phyloP scores from a whole-genome alignment of 2,329 filamentous ascomycete species.

The Neofusicoccum sp. region DNA sequence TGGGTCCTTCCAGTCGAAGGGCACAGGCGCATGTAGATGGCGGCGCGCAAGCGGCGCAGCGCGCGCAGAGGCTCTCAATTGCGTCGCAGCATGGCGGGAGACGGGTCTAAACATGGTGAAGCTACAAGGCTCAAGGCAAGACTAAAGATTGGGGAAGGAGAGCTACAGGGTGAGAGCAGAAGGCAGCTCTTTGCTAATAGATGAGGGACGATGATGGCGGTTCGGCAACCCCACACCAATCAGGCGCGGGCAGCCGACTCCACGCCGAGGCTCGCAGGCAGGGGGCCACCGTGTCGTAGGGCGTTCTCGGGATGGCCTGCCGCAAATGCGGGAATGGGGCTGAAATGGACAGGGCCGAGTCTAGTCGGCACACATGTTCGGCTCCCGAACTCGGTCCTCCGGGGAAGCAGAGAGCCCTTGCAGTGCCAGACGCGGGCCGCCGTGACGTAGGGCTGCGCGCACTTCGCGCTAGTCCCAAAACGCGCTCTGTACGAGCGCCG shows the following conservation, averaged over 20 bases:
- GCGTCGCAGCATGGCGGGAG: conserved; percentile 43
- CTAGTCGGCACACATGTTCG: background rate
- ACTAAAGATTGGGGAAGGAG: background rate
- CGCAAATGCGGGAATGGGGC: background rate
- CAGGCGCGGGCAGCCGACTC: conserved; percentile 10
- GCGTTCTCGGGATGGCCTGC: background rate
- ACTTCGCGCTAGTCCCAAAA: conserved; percentile 14
- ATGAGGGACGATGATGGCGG: conserved; percentile 6
- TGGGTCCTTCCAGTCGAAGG: conserved; percentile 92
- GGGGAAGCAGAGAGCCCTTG: background rate
- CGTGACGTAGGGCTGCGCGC: conserved; percentile 11
- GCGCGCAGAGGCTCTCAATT: conserved; percentile 36
- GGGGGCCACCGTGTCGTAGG: conserved; percentile 4
- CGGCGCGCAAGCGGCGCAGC: conserved; percentile 32
- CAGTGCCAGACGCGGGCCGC: background rate
- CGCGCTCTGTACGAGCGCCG: conserved; percentile 7
- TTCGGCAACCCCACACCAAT: conserved; percentile 23
- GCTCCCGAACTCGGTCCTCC: background rate
- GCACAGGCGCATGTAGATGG: conserved; percentile 45
- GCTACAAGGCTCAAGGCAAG: background rate
- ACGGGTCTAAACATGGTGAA: conserved; percentile 49
- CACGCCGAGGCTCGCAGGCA: conserved; percentile 18
- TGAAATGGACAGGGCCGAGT: background rate
- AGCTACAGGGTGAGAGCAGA: background rate
- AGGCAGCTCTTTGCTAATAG: conserved; percentile 5